Evolutionary conservation across 1,284 basidiomycete species (phyloP), one percentile per base, ranked within the genome.

Genomic region (Blastosporella zonata): DNA sequence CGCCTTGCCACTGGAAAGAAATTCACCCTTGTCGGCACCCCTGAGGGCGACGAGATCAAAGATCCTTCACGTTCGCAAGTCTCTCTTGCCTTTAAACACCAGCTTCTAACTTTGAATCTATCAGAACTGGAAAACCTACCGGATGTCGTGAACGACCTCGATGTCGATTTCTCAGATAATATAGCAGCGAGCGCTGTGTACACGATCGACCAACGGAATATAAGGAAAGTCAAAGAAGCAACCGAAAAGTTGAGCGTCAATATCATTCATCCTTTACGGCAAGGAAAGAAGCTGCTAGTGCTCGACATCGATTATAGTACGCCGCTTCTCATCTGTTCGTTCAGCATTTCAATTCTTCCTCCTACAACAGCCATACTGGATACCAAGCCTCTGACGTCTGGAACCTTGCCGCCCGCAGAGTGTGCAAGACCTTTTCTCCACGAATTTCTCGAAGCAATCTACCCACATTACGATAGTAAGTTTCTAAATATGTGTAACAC

Each of bases 241-340:
- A 81, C 84, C 2, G 69, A 79, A 53, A 82, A 81, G 53, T 70
- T 88, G 7, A 73, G 82, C 29, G 64, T 88, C 46, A 81, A 90
- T 62, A 68, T 93, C 46, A 92, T 94, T 57, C 78, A 86, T 65
- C 84, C 86, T 10, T 72, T 90, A 17, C 74, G 90, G 36, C 73
- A 76, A 53, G 88, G 87, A 10, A 94, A 93, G 65, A 83, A 81
- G 48, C 67, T 94, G 4, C 74, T 94, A 21, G 91, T 94, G 0
- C 74, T 94, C 3, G 93, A 96, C 65, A 82, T 96, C 42, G 93
- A 96, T 66, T 94, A 94, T 58, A 93, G 89, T 87, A 64, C 49
- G 69, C 18, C 6, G 28, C 13, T 8, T 31, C 42, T 13, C 27
- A 45, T 43, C 29, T 21, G 46, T 18, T 29, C 18, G 31, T 23